Evolutionary conservation across 331 rosid species (phyloP), one percentile per base, ranked within the genome.

Genomic region (Dryas integrifolia): DNA sequence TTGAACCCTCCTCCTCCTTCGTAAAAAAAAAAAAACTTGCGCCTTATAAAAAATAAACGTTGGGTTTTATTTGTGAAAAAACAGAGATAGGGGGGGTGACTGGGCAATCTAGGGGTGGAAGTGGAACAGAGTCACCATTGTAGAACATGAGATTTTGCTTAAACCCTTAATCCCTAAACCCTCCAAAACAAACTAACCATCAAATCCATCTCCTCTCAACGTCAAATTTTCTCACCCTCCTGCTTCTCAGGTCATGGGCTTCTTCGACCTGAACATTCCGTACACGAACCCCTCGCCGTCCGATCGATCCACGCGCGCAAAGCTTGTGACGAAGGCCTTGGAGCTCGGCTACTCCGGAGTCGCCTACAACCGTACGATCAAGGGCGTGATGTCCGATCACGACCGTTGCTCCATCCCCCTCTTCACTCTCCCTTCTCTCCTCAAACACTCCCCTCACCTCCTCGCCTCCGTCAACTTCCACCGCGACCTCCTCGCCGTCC

Each of bases 281-380:
- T 88, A 80, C 76, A 67, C 70, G 0, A 87, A 88, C 45, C 49
- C 85, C 21, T 75, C 82, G 5, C 72, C 76, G 9, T 47, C 84
- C 43, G 80, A 21, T 9, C 89, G 84, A 61, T 45, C 85, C 43
- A 85, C 76, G 11, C 91, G 96, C 44, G 86, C 82, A 2, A 89
- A 79, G 77, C 72, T 81, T 5, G 97, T 73, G 2, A 87, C 89
- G 5, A 85, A 86, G 76, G 92, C 91, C 67, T 83, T 94, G 89
- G 96, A 91, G 81, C 78, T 94, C 7, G 98, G 98, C 72, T 91
- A 89, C 84, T 80, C 92, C 0, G 97, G 98, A 44, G 79, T 94
- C 66, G 97, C 98, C 51, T 91, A 91, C 77, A 85, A 88, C 87
- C 90, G 92, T 64, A 84, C 87, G 30, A 89, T 91, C 77, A 88